Evolutionary conservation across 2,329 filamentous ascomycete genomes (phyloP).

Genomic region (Diaporthe batatas): DNA sequence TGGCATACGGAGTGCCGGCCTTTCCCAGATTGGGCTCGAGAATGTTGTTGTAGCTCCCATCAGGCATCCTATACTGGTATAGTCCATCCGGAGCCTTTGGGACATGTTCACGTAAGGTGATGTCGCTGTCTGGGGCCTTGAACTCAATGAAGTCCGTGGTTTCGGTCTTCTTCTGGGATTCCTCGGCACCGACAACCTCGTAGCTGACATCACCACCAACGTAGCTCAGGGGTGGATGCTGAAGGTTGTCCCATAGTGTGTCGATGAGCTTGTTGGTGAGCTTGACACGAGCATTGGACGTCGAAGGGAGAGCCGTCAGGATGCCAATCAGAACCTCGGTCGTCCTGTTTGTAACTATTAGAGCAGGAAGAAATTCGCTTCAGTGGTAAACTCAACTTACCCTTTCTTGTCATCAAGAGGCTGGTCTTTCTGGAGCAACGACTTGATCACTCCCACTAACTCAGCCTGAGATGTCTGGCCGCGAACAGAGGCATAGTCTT

Average conservation of each 20-base stretch:
- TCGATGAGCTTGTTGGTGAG: slow-evolving; percentile 65
- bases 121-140: slow-evolving; percentile 47
- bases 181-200: slow-evolving; percentile 50
- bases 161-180: slow-evolving; percentile 56
- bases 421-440: slow-evolving; percentile 5
- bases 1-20: slow-evolving; percentile 76
- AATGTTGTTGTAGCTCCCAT: slow-evolving; percentile 61
- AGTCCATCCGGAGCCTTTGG: slow-evolving; percentile 54
- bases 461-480: slow-evolving; percentile 45
- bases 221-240: slow-evolving; percentile 65
- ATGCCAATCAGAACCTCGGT: slow-evolving; percentile 58
- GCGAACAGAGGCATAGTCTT: slow-evolving; percentile 2
- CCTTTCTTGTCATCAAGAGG: slow-evolving; percentile 22
- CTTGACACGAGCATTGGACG: slow-evolving; percentile 50
- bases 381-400: background rate
- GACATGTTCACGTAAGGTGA: slow-evolving; percentile 49
- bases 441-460: slow-evolving; percentile 47
- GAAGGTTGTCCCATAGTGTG: slow-evolving; percentile 66
- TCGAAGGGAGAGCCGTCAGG: slow-evolving; percentile 53
- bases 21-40: slow-evolving; percentile 75
- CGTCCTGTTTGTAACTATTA: slow-evolving; percentile 49
- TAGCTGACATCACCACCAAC: slow-evolving; percentile 45
- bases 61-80: slow-evolving; percentile 43
- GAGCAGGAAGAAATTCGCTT: background rate
- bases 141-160: slow-evolving; percentile 55